Evolutionary conservation across 768 basidiomycete species (phyloP), one percentile per base, ranked within the genome.

Genomic region (Pleurotus tuber-regium): DNA sequence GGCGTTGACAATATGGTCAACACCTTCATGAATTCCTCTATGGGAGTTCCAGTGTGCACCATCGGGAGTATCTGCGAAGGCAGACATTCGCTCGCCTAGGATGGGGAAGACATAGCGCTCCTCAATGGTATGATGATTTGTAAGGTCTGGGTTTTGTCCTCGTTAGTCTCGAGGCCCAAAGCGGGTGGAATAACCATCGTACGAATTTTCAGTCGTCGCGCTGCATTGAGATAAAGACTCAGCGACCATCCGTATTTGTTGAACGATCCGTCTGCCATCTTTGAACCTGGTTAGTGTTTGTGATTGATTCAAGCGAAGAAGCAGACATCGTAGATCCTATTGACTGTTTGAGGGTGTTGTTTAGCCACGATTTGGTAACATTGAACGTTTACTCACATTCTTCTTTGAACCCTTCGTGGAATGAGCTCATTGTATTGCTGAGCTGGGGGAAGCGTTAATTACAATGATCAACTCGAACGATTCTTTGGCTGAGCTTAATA

Each of bases 201-300:
- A 82, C 80, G 72, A 51, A 70, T 63, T 23, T 69, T 70, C 29
- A 82, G 61, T 2, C 67, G 58, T 23, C 62, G 57, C 0, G 73
- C 72, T 14, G 61, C 64, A 9, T 70, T 59, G 14, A 84, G 69
- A 57, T 77, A 82, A 31, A 62, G 55, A 5, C 57, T 40, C 9
- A 81, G 66, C 5, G 68, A 71, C 58, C 79, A 63, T 14, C 77
- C 77, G n/a, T 65, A 67, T 28, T 65, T 62, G 35, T 59, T 66
- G 61, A 75, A 82, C 1, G 78, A 75, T 9, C 78, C 79, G 60
- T 83, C 80, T 33, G 79, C 76, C 1, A 78, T 64, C 80, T 82
- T 9, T 11, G 25, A 14, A 24, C 42, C 16, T 21, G 18, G 42
- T 18, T 16, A 31, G 21, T 12, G 30, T 25, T 26, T n/a, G 41